These are phyloP conservation scores for Xylaria castorea DNA, from an alignment of 495 filamentous ascomycete species.

Conservation along the genomic window DNA sequence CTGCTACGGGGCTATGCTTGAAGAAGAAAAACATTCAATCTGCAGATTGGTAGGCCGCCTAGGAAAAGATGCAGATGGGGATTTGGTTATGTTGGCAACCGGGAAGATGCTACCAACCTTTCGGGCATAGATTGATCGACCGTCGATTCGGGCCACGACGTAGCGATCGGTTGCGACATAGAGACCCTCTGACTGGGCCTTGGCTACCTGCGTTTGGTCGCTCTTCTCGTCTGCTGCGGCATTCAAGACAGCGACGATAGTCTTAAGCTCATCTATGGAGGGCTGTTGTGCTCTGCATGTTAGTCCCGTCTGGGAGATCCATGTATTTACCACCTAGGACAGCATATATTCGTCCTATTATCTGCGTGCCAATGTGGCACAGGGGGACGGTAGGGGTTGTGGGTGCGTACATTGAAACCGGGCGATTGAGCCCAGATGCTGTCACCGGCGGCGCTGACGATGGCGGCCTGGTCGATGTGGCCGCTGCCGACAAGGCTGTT, in stretches of 20 bases:
- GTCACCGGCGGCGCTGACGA: slow-evolving; percentile 81
- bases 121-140: slow-evolving; percentile 81
- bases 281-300: slow-evolving; percentile 50
- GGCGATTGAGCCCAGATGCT: slow-evolving; percentile 79
- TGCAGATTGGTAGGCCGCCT: not conserved
- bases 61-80: too few species aligned
- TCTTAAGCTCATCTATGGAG: slow-evolving; percentile 65
- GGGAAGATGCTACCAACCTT: slow-evolving; percentile 62
- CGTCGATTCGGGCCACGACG: slow-evolving; percentile 74
- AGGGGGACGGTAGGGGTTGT: slow-evolving; percentile 21
- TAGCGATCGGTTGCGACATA: slow-evolving; percentile 73
- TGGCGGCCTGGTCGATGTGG: slow-evolving; percentile 87
- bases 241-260: slow-evolving; percentile 53
- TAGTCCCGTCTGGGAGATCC: slow-evolving; percentile 11
- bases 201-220: slow-evolving; percentile 45
- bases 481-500: slow-evolving; percentile 80
- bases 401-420: slow-evolving; percentile 71
- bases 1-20: slow-evolving; percentile 7
- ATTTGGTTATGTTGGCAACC: not conserved
- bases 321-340: slow-evolving; percentile 3
- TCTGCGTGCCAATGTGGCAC: not conserved
- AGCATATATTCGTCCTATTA: not conserved
- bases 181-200: slow-evolving; percentile 65
- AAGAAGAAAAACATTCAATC: not conserved
- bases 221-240: slow-evolving; percentile 42